Evolutionary conservation across 2,329 filamentous ascomycete species (phyloP).

Genomic region (Fusarium sp.): DNA sequence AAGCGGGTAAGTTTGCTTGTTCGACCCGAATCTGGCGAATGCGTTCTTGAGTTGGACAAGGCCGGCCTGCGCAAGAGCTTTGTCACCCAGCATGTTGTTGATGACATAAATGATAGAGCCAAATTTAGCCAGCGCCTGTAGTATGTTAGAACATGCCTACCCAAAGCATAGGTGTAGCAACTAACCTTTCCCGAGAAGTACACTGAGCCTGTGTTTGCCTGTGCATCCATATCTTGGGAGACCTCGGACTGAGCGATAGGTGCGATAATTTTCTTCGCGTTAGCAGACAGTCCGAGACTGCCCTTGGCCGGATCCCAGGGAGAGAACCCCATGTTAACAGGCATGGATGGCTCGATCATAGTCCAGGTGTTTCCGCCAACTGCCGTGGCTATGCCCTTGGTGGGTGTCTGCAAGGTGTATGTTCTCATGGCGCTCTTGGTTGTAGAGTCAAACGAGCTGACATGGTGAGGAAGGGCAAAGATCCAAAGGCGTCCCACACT

Average conservation of each 20-base stretch:
- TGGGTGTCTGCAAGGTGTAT: conserved; percentile 79
- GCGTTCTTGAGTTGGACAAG: conserved; percentile 71
- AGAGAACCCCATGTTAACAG: conserved; percentile 77
- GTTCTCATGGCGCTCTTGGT: conserved; percentile 63
- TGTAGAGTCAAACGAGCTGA: conserved; percentile 74
- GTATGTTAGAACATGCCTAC: conserved; percentile 7
- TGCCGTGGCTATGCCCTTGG: conserved; percentile 82
- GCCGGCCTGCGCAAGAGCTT: conserved; percentile 65
- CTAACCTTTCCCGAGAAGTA: conserved; percentile 88
- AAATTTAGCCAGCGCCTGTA: conserved; percentile 78
- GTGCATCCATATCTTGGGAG: conserved; percentile 76
- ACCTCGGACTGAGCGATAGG: conserved; percentile 77
- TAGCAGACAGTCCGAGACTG: conserved; percentile 60
- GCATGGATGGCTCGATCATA: conserved; percentile 79
- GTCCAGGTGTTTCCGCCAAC: conserved; percentile 80
- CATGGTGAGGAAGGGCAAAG: conserved; percentile 89
- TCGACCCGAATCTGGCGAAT: conserved; percentile 73
- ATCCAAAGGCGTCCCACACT: conserved; percentile 73
- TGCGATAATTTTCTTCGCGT: conserved; percentile 69
- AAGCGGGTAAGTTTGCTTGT: conserved; percentile 74
- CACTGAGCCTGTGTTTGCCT: conserved; percentile 84
- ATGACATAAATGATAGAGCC: conserved; percentile 74
- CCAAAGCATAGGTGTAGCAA: not conserved
- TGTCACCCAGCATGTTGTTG: conserved; percentile 70
- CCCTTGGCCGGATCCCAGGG: conserved; percentile 75